Conservation (phyloP, 2,329 filamentous ascomycete species). For the Trichoderma atroviride region DNA sequence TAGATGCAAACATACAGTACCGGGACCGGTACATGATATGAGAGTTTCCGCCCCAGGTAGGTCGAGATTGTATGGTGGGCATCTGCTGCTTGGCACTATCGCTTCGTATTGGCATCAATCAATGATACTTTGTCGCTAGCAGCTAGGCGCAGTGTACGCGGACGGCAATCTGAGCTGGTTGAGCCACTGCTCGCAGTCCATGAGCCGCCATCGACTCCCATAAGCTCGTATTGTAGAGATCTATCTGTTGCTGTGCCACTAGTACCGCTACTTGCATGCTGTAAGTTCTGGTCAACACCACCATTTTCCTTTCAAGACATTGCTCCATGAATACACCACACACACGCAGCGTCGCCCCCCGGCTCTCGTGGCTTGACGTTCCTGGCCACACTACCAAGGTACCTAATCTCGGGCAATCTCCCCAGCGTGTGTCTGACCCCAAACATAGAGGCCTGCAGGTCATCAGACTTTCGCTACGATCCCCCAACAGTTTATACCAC, state of each 20-base stretch:
- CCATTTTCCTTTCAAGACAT: not conserved
- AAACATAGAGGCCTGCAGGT: constrained; percentile 3
- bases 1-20: not conserved
- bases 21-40: too few species aligned
- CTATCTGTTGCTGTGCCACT: not conserved
- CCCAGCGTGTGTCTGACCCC: constrained; percentile 16
- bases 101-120: not conserved
- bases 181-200: not conserved
- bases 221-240: not conserved
- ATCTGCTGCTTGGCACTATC: not conserved
- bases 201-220: not conserved
- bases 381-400: not conserved
- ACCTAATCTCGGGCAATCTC: constrained; percentile 28
- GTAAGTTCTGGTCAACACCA: not conserved
- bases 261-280: not conserved
- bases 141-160: not conserved
- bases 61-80: not conserved
- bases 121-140: not conserved
- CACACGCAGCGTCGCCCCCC: not conserved
- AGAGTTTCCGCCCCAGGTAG: too few species aligned
- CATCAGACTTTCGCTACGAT: constrained; percentile 19
- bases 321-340: not conserved
- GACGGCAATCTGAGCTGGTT: not conserved
- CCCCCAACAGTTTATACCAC: not conserved
- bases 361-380: constrained; percentile 22